phyloP scores from a whole-genome alignment of 2,329 filamentous ascomycete genomes.

The Cladosporium cucumerinum region DNA sequence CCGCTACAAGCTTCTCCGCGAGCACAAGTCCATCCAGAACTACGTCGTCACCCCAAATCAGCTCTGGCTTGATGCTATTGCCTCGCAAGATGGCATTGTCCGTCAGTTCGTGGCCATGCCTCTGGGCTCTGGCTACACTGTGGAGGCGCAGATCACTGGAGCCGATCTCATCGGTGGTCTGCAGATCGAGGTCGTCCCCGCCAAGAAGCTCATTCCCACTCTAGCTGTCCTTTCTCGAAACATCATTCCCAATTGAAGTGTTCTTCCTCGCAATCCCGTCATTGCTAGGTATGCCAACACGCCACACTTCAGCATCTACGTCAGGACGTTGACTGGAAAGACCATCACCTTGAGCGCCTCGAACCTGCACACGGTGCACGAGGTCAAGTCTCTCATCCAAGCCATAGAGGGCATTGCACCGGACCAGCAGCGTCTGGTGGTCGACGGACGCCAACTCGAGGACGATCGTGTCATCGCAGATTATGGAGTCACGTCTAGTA shows the following conservation, averaged over 20 bases:
- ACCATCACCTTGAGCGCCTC: conserved; percentile 59
- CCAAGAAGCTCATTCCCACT: background rate
- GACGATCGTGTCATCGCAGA: conserved; percentile 81
- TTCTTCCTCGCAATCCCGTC: background rate
- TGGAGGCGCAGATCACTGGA: conserved; percentile 48
- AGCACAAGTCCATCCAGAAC: conserved; percentile 37
- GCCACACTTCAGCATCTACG: conserved; percentile 57
- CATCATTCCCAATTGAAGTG: no score
- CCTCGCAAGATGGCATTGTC: conserved; percentile 35
- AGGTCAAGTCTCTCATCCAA: conserved; percentile 85
- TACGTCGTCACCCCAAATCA: conserved; percentile 43
- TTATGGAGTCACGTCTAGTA: conserved; percentile 76
- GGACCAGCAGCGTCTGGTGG: conserved; percentile 97
- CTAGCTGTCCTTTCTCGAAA: background rate
- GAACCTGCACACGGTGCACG: conserved; percentile 78
- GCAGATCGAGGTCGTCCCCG: conserved; percentile 45
- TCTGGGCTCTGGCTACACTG: conserved; percentile 40
- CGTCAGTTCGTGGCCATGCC: conserved; percentile 51
- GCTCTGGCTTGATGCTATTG: conserved; percentile 44
- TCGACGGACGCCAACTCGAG: conserved; percentile 98
- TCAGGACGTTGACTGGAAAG: conserved; percentile 73
- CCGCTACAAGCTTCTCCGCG: conserved; percentile 29
- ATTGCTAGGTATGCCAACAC: conserved; percentile 18
- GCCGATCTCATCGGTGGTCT: conserved; percentile 42
- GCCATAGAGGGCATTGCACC: conserved; percentile 98